Percentiles rank a stretch among this genome's conserved stretches.
Evolutionary conservation across 2,329 filamentous ascomycete species (phyloP).

Genomic region (Didymella pomorum): DNA sequence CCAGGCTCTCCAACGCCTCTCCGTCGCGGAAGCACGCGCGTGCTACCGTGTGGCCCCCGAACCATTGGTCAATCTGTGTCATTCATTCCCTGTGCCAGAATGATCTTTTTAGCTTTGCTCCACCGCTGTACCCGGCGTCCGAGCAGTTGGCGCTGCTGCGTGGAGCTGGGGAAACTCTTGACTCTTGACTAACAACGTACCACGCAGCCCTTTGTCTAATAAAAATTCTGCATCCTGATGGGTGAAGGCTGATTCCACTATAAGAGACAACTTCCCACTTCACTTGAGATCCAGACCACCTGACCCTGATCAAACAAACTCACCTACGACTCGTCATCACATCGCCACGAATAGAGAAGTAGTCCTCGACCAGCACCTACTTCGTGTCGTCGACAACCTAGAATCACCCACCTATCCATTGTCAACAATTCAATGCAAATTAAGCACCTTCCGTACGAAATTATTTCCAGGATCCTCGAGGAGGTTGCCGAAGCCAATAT

Average conservation of each 20-base stretch:
- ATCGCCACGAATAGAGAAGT: slow-evolving; percentile 16
- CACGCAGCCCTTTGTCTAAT: slow-evolving; percentile 39
- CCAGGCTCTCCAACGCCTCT: slow-evolving; percentile 31
- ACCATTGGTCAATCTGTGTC: slow-evolving; percentile 29
- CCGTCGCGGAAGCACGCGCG: slow-evolving; percentile 32
- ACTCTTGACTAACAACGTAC: slow-evolving; percentile 45
- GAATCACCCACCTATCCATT: slow-evolving; percentile 11
- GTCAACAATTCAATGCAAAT: slow-evolving; percentile 53
- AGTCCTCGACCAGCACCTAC: slow-evolving; percentile 13
- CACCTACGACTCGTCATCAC: slow-evolving; percentile 19
- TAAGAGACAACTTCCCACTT: slow-evolving; percentile 35
- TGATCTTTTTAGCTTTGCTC: slow-evolving; percentile 33
- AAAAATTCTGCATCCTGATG: slow-evolving; percentile 38
- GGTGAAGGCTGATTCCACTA: slow-evolving; percentile 27
- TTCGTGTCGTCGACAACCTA: slow-evolving; percentile 2
- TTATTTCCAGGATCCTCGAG: slow-evolving; percentile 61
- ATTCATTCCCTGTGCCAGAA: slow-evolving; percentile 31
- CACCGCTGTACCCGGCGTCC: slow-evolving; percentile 35
- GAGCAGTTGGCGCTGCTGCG: slow-evolving; percentile 37
- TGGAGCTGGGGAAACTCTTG: slow-evolving; percentile 37
- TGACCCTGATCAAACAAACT: slow-evolving; percentile 26
- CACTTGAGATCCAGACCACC: slow-evolving; percentile 18
- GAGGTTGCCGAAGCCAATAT: slow-evolving; percentile 58
- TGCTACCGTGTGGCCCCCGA: slow-evolving; percentile 17
- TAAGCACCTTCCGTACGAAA: slow-evolving; percentile 61